Evolutionary conservation across 169 alveolate species (phyloP), one percentile per base, ranked within the genome.

Genomic region (Cryptosporidium felis): DNA sequence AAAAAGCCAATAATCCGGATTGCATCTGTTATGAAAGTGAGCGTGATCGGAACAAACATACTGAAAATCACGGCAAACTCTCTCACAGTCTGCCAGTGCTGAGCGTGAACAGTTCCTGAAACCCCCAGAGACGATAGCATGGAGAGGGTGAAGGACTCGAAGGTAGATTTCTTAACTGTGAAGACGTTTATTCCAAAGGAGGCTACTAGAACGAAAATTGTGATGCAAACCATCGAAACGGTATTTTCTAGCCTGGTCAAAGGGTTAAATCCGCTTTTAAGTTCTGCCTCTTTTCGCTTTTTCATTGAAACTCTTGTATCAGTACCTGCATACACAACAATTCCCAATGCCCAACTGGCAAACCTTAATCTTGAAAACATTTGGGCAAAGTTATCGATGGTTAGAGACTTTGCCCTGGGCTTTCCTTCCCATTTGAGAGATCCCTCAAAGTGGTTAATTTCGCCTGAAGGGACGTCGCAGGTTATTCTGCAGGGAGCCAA

Each of bases 401-500:
- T 53, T 18, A 74, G 30, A 36, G 85, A 18, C 14, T 36, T 53
- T 21, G 85, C 85, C 56, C 85, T 74, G 3, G 85, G 85, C 6
- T 74, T 74, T 2, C 85, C 85, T 18, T 74, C 85, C 85, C 85
- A 74, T 18, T 74, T 74, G 51, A 74, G 21, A 14, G 85, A 74
- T 8, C 85, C 85, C 32, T 74, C 85, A 36, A 74, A 74, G 18
- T 51, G 65, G 16, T 74, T 18, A 32, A 74, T 74, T 53, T 74
- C 85, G 0, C 40, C 85, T 21, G 85, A 74, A 34, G 85, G 85
- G 38, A 49, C 67, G n/a, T 56, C 67, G 41, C 85, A 74, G 3
- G 85, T 74, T 30, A 74, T 53, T 30, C 66, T 26, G 18, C 51
- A 65, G 5, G 65, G 85, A 1, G 40, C n/a, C 21, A 74, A 26